Evolutionary conservation across 1,139 yeast genomes (phyloP), one percentile per base, ranked within the genome.

Genomic region (Yueomyces sp.): DNA sequence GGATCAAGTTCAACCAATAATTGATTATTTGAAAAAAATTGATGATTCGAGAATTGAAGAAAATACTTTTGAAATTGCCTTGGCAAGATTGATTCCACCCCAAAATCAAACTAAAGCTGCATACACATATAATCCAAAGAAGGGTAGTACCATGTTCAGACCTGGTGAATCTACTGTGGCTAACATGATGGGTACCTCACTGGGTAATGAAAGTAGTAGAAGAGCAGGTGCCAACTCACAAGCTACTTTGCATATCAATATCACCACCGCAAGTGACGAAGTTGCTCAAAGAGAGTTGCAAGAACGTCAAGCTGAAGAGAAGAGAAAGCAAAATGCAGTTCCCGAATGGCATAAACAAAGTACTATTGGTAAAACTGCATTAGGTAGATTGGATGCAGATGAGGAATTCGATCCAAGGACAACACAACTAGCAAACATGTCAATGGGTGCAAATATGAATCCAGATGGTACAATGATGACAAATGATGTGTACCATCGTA

Each of bases 281-380:
- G 78, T 79, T 49, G 75, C 76, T 50, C 79, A 74, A 54, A 69
- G 75, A 45, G 87, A 80, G 56, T 71, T 75, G 52, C 73, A 71
- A 59, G 83, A 76, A 51, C 73, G 76, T 57, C 89, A 81, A 53
- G 76, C 72, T 50, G 73, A 78, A 70, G 76, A 79, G 72, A 84
- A 81, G 60, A 75, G 89, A 59, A 83, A 84, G 58, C 96, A 89
- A 62, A 91, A 93, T 60, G 96, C 96, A 1, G 70, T 91, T 52
- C 98, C 99, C 8, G 80, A 94, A 27, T 91, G 99, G 99, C 96
- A 91, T 60, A 75, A 82, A 51, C 81, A 81, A 52, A 79, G 93
- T 55, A 87, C 98, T 1, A 93, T 91, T 49, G 96, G 95, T 38
- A 67, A 74, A 49, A 51, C 61, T 9, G 68, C 69, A 2, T 60